phyloP scores from a whole-genome alignment of 176 grass and related monocot genomes.

The Leersia perrieri region DNA sequence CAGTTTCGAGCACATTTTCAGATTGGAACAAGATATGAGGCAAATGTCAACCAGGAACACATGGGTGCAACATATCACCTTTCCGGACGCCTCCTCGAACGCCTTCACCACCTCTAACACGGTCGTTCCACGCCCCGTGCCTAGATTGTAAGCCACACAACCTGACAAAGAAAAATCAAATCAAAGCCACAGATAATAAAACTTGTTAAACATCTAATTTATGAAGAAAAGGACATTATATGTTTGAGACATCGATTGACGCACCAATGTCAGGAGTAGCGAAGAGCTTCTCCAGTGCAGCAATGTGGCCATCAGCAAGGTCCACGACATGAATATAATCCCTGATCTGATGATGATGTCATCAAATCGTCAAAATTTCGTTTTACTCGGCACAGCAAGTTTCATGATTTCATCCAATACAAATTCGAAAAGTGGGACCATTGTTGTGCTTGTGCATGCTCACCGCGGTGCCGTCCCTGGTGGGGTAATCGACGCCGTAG shows the following conservation, averaged over 20 bases:
- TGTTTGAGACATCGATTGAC: background rate
- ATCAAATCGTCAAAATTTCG: background rate
- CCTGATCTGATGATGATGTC: slow-evolving; percentile 50
- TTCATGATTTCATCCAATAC: no score
- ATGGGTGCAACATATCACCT: slow-evolving; percentile 37
- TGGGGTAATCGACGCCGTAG: slow-evolving; percentile 88
- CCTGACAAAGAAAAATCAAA: slow-evolving; percentile 34
- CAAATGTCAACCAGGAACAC: background rate
- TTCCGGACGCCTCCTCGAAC: slow-evolving; percentile 81
- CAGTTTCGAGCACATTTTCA: slow-evolving; percentile 14
- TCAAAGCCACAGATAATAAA: background rate
- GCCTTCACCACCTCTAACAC: slow-evolving; percentile 87
- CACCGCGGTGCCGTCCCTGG: slow-evolving; percentile 77
- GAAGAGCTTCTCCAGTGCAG: slow-evolving; percentile 79
- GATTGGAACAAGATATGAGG: background rate
- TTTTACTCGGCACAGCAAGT: background rate
- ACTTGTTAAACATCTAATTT: background rate
- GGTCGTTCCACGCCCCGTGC: slow-evolving; percentile 74
- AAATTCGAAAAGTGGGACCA: background rate
- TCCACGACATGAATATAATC: slow-evolving; percentile 96
- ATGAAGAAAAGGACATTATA: background rate
- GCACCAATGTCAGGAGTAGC: slow-evolving; percentile 51
- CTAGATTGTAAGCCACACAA: slow-evolving; percentile 88
- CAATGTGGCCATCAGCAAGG: slow-evolving; percentile 87
- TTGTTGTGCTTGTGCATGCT: background rate